phyloP scores from a whole-genome alignment of 345 rosid species.

The Melaleuca quinquenervia region DNA sequence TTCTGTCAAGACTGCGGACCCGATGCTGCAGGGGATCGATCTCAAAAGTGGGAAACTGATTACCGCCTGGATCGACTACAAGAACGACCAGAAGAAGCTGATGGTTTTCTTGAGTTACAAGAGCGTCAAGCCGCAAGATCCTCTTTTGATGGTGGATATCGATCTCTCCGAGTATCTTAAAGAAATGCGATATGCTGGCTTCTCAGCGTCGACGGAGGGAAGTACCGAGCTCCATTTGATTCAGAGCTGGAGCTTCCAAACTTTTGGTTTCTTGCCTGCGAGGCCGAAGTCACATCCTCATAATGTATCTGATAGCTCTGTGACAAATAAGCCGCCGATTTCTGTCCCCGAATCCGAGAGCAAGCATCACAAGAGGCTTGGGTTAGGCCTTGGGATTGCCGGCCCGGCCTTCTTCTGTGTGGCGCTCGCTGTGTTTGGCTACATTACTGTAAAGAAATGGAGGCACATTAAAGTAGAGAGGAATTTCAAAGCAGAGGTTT shows the following conservation, averaged over 20 bases:
- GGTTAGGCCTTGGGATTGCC: slow-evolving; percentile 71
- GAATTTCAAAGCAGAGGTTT: slow-evolving; percentile 50
- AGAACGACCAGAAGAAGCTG: slow-evolving; percentile 48
- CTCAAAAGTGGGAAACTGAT: slow-evolving; percentile 66
- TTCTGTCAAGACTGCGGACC: slow-evolving; percentile 61
- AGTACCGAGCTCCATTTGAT: slow-evolving; percentile 84
- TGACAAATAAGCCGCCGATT: slow-evolving; percentile 19
- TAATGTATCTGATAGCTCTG: slow-evolving; percentile 67
- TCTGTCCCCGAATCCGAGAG: slow-evolving; percentile 21
- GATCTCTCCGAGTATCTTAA: slow-evolving; percentile 58
- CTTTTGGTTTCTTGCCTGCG: slow-evolving; percentile 49
- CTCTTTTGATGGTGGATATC: slow-evolving; percentile 39
- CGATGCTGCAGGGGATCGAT: slow-evolving; percentile 35
- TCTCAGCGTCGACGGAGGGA: slow-evolving; percentile 92
- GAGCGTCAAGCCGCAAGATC: slow-evolving; percentile 41
- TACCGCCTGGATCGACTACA: slow-evolving; percentile 84
- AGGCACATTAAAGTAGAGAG: slow-evolving; percentile 33
- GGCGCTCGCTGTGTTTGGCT: slow-evolving; percentile 52
- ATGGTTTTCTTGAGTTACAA: slow-evolving; percentile 61
- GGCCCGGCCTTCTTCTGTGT: slow-evolving; percentile 65
- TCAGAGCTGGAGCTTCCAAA: slow-evolving; percentile 65
- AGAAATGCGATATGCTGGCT: slow-evolving; percentile 60
- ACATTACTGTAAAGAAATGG: slow-evolving; percentile 52
- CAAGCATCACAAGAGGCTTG: slow-evolving; percentile 31
- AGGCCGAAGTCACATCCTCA: slow-evolving; percentile 47